Conservation (phyloP, 208 protist genomes). For the Porcisia hertigi region DNA sequence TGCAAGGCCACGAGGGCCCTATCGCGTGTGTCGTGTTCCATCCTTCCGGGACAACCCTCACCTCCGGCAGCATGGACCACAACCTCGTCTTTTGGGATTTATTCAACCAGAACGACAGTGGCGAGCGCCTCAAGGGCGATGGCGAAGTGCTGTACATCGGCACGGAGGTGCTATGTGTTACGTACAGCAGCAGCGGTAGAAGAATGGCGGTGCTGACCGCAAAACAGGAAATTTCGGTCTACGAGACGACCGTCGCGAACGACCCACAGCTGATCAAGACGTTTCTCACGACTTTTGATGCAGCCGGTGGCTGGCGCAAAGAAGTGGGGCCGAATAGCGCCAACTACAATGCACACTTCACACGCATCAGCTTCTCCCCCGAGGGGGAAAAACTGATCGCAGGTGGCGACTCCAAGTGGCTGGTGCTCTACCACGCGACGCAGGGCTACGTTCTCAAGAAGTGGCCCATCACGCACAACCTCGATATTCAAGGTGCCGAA, state of each 20-base stretch:
- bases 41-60: constrained; percentile 82
- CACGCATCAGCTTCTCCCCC: constrained; percentile 85
- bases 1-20: constrained; percentile 90
- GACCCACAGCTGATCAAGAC: constrained; percentile 89
- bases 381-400: constrained; percentile 88
- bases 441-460: constrained; percentile 91
- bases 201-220: constrained; percentile 85
- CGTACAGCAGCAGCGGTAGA: constrained; percentile 84
- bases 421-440: constrained; percentile 86
- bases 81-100: constrained; percentile 92
- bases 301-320: constrained; percentile 86
- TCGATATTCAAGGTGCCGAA: constrained; percentile 86
- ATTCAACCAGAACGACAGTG: constrained; percentile 84
- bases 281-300: constrained; percentile 83
- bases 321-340: constrained; percentile 77
- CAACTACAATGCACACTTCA: constrained; percentile 86
- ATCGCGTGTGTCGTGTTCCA: constrained; percentile 91
- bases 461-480: constrained; percentile 90
- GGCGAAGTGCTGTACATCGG: constrained; percentile 83
- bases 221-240: constrained; percentile 86
- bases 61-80: constrained; percentile 87
- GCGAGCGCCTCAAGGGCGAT: constrained; percentile 85
- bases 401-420: constrained; percentile 90
- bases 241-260: constrained; percentile 79
- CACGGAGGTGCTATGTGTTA: constrained; percentile 79